A percentile compares a stretch with the other conserved stretches of the same genome.
Evolutionary conservation across 495 filamentous ascomycete species (phyloP).

Genomic region (Achaetomiella virescens): DNA sequence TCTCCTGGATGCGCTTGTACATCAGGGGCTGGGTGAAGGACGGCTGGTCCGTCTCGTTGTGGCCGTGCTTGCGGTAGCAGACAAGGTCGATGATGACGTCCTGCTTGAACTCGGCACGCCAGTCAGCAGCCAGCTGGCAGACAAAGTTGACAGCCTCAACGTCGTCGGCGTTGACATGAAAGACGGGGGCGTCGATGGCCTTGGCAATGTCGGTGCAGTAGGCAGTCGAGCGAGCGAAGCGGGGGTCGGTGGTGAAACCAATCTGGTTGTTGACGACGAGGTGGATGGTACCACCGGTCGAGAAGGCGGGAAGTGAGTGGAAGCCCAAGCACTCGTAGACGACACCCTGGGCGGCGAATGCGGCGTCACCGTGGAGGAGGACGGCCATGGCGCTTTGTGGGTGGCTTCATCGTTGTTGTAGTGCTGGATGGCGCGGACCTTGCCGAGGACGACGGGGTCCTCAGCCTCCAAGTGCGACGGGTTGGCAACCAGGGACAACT

Average conservation of each 20-base stretch:
- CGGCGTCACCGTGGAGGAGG: slow-evolving; percentile 92
- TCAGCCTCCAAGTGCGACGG: slow-evolving; percentile 98
- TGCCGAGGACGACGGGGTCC: slow-evolving; percentile 94
- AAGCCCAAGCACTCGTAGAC: slow-evolving; percentile 99
- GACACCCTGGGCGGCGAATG: slow-evolving; percentile 91
- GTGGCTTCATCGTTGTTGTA: slow-evolving; percentile 94
- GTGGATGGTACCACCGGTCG: slow-evolving; percentile 95
- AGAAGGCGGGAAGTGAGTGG: slow-evolving; percentile 89
- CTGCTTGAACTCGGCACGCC: slow-evolving; percentile 94
- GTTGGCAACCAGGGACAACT: slow-evolving; percentile 96
- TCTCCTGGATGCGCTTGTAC: slow-evolving; percentile 91
- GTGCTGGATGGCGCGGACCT: slow-evolving; percentile 96
- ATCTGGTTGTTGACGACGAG: slow-evolving; percentile 99
- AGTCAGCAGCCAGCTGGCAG: slow-evolving; percentile 92
- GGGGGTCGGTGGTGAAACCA: slow-evolving; percentile 98
- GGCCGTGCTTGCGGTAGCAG: slow-evolving; percentile 97
- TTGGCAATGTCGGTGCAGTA: slow-evolving; percentile 99
- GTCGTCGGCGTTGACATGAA: slow-evolving; percentile 98
- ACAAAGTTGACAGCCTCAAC: slow-evolving; percentile 98
- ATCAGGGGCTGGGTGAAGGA: slow-evolving; percentile 99
- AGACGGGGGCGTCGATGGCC: slow-evolving; percentile 94
- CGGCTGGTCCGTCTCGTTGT: slow-evolving; percentile 99
- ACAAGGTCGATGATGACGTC: slow-evolving; percentile 97
- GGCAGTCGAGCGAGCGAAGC: slow-evolving; percentile 91
- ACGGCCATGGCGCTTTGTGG: slow-evolving; percentile 91